Evolutionary conservation across 176 grass and related monocot genomes (phyloP).

Genomic region (Oryza australiensis): DNA sequence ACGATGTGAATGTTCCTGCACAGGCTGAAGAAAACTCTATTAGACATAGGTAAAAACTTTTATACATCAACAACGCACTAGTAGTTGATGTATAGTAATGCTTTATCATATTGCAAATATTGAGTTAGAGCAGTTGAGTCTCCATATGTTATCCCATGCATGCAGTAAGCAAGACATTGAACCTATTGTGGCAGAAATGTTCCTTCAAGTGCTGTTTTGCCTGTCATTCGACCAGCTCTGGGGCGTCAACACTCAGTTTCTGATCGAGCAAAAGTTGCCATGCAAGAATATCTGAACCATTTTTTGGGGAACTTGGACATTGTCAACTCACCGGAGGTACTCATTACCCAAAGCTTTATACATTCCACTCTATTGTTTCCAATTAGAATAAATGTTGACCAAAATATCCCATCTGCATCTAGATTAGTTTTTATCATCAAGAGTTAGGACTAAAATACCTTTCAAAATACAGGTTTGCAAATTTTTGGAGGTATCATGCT

Average conservation of each 20-base stretch:
- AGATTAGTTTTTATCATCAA: constrained; percentile 12
- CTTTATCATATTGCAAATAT: constrained; percentile 37
- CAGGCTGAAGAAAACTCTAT: constrained; percentile 73
- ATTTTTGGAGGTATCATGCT: constrained; percentile 91
- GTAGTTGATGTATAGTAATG: constrained; percentile 27
- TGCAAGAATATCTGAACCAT: constrained; percentile 98
- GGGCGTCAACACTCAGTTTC: constrained; percentile 93
- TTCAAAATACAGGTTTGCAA: constrained; percentile 80
- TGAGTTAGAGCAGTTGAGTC: constrained; percentile 56
- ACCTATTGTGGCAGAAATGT: constrained; percentile 88
- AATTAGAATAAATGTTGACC: constrained; percentile 5
- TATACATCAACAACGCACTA: neutral
- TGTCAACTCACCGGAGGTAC: constrained; percentile 94
- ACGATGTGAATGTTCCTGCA: constrained; percentile 76
- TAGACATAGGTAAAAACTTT: constrained; percentile 70
- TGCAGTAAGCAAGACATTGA: constrained; percentile 61
- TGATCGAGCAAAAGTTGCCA: constrained; percentile 85
- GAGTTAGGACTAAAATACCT: neutral
- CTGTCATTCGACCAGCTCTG: constrained; percentile 89
- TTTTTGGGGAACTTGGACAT: constrained; percentile 97
- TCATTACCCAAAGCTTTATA: constrained; percentile 37
- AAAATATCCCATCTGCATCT: constrained; percentile 24
- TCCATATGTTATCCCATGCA: constrained; percentile 60
- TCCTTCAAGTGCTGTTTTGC: constrained; percentile 96
- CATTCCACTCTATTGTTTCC: neutral